phyloP scores from a whole-genome alignment of 1,139 yeast species.

The Protomyces macrosporus region DNA sequence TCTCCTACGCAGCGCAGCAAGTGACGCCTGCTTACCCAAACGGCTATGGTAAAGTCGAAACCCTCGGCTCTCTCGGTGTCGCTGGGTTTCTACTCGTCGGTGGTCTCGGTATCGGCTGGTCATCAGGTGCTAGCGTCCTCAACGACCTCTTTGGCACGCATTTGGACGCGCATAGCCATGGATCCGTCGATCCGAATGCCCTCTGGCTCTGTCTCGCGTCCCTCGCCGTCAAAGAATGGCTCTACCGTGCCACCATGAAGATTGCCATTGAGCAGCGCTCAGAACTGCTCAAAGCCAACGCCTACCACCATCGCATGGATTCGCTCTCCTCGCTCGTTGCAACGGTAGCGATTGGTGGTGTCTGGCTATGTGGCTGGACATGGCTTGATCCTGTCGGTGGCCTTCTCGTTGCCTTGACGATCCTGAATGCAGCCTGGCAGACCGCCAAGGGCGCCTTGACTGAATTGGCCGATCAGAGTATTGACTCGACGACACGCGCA shows the following conservation, averaged over 20 bases:
- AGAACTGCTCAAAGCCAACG: conserved; percentile 87
- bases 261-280: conserved; percentile 75
- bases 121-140: conserved; percentile 27
- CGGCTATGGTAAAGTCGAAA: conserved; percentile 90
- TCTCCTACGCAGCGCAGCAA: conserved; percentile 64
- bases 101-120: conserved; percentile 73
- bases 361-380: conserved; percentile 53
- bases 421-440: conserved; percentile 76
- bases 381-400: conserved; percentile 95
- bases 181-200: conserved; percentile 64
- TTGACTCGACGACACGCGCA: conserved; percentile 29
- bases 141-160: conserved; percentile 32
- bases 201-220: conserved; percentile 95
- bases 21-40: conserved; percentile 67
- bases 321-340: conserved; percentile 90
- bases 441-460: conserved; percentile 64
- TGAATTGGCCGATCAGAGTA: conserved; percentile 63
- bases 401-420: conserved; percentile 68
- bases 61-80: conserved; percentile 84
- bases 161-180: conserved; percentile 46
- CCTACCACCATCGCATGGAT: conserved; percentile 99
- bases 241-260: conserved; percentile 72
- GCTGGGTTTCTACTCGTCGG: conserved; percentile 77
- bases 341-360: conserved; percentile 78
- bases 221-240: conserved; percentile 76